Evolutionary conservation across 306 rosid species (phyloP).

Genomic region (Glycyrrhiza uralensis): DNA sequence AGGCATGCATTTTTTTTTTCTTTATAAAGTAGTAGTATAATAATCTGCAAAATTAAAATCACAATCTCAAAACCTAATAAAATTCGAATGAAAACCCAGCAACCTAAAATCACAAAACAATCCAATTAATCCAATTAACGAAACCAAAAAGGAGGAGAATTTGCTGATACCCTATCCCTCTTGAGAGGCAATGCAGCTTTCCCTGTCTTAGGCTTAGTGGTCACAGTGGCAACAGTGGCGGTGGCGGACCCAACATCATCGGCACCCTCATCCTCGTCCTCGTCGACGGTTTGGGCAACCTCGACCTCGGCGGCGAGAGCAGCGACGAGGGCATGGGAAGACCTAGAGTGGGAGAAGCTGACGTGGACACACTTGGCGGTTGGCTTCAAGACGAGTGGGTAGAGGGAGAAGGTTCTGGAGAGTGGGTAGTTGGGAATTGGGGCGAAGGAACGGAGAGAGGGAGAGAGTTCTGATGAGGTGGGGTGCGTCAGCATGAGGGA

Average conservation of each 20-base stretch:
- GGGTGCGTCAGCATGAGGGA: conserved; percentile 59
- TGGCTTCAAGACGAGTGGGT: conserved; percentile 36
- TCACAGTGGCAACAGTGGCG: background rate
- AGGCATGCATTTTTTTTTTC: too few species aligned
- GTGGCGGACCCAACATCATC: conserved; percentile 20
- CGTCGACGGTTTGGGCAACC: conserved; percentile 47
- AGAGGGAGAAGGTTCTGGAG: conserved; percentile 37
- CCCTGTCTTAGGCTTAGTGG: conserved; percentile 74
- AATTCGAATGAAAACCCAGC: background rate
- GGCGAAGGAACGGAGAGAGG: conserved; percentile 52
- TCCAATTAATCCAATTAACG: background rate
- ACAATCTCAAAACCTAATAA: conserved; percentile 21
- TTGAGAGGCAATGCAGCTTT: conserved; percentile 88
- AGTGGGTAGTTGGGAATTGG: too few species aligned
- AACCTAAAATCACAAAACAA: background rate
- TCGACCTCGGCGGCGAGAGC: conserved; percentile 60
- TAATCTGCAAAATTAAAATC: too few species aligned
- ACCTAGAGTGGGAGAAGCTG: conserved; percentile 17
- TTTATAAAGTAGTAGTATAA: too few species aligned
- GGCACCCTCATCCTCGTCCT: conserved; percentile 20
- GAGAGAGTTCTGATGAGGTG: conserved; percentile 33
- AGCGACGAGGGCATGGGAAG: conserved; percentile 35
- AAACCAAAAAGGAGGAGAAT: background rate
- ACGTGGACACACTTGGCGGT: conserved; percentile 25
- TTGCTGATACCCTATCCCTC: conserved; percentile 71